Evolutionary conservation across 2,329 filamentous ascomycete species (phyloP).

Genomic region (Aureobasidium sp.): DNA sequence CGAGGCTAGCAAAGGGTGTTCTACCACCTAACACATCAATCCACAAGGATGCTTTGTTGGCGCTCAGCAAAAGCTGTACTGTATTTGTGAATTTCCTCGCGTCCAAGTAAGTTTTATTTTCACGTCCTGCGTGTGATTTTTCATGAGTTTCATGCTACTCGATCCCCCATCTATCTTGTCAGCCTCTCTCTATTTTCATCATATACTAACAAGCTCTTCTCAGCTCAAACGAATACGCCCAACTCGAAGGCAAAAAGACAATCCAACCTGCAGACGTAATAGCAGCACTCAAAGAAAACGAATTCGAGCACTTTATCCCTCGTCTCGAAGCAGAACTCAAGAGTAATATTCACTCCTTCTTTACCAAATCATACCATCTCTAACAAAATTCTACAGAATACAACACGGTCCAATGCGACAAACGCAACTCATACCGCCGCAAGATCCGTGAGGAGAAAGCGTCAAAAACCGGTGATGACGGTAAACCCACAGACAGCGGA

Average conservation of each 20-base stretch:
- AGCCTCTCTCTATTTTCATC: no score
- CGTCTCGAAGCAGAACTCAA: slow-evolving; percentile 67
- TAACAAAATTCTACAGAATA: slow-evolving; percentile 45
- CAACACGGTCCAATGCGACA: slow-evolving; percentile 63
- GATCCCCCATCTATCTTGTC: no score
- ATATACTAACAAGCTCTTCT: not conserved
- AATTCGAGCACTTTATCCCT: slow-evolving; percentile 63
- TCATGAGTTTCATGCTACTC: no score
- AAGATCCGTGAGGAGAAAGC: slow-evolving; percentile 59
- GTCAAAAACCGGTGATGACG: slow-evolving; percentile 23
- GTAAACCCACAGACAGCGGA: slow-evolving; percentile 52
- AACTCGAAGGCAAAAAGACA: slow-evolving; percentile 63
- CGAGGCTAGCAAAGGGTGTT: slow-evolving; percentile 69
- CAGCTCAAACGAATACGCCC: slow-evolving; percentile 66
- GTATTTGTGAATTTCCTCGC: slow-evolving; percentile 78
- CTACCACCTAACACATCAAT: slow-evolving; percentile 75
- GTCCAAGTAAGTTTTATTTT: slow-evolving; percentile 50
- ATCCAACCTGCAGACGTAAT: slow-evolving; percentile 69
- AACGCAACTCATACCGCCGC: slow-evolving; percentile 63
- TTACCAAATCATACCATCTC: not conserved
- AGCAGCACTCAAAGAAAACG: slow-evolving; percentile 65
- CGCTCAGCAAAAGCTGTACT: slow-evolving; percentile 72
- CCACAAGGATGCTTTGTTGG: slow-evolving; percentile 71
- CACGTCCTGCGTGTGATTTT: not conserved
- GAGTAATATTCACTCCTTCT: slow-evolving; percentile 43